Evolutionary conservation across 441 rosid species (phyloP), one percentile per base, ranked within the genome.

Genomic region (Cnidoscolus chayamansa): DNA sequence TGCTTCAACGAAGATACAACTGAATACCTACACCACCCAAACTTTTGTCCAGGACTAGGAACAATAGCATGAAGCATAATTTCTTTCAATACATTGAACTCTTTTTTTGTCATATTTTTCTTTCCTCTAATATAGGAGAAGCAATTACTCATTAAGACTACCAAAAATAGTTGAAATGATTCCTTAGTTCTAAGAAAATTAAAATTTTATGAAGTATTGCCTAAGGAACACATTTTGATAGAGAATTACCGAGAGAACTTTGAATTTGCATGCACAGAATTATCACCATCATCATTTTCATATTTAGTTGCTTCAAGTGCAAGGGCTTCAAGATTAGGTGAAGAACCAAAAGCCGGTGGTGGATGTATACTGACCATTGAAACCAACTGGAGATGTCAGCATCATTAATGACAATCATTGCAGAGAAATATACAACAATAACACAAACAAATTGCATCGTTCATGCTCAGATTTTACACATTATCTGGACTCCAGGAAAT

Each of bases 291-390:
- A 77, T 89, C 81, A 68, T 81, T 78, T 50, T 81, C 87, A 74
- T 79, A 61, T 69, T 81, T 77, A 68, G 80, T 79, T 25, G 85
- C 84, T 67, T 81, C 90, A 65, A 82, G 84, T 15, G 90, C 82
- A 74, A 88, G 74, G 59, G 87, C 88, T 78, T 87, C 96, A 31
- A 91, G 87, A 83, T 86, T 89, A 10, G 90, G 87, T 16, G 93
- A 85, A 72, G 98, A 90, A 66, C 98, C 97, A 86, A 91, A 95
- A 43, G 98, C 88, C 17, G 97, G 96, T 12, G 97, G 99, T 45
- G 93, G 93, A 81, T 90, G 98, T 59, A 80, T 72, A 72, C 96
- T 92, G 93, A 75, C 62, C 83, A 83, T 72, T 70, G 72, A 79
- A 83, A 83, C 65, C 57, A 71, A 65, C 62, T 58, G 56, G 9